Evolutionary conservation across 2,329 filamentous ascomycete genomes (phyloP).

Genomic region (Teratosphaeria pseudoeucalypti): DNA sequence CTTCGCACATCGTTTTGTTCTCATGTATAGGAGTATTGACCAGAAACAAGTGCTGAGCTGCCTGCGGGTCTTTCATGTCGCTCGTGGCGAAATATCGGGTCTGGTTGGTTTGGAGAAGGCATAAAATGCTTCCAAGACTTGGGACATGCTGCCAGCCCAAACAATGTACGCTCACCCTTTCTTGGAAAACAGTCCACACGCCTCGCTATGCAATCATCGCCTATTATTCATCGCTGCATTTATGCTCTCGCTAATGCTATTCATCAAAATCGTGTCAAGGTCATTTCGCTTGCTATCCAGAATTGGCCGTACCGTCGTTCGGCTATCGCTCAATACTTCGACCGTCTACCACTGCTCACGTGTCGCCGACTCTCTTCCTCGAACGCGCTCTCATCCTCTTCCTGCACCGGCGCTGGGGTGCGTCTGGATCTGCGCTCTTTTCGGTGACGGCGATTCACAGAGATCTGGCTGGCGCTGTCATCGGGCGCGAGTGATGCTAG

Average conservation of each 20-base stretch:
- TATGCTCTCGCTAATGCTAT: background rate
- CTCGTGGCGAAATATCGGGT: background rate
- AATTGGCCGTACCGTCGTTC: background rate
- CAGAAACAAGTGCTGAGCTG: too few species aligned
- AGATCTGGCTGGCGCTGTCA: conserved; percentile 72
- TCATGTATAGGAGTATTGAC: too few species aligned
- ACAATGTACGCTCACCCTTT: background rate
- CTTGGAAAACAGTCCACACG: background rate
- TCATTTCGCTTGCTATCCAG: background rate
- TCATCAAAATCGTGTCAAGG: background rate
- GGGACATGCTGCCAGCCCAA: background rate
- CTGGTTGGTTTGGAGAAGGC: background rate
- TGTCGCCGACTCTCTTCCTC: conserved; percentile 6
- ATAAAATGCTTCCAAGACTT: background rate
- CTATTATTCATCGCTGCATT: background rate
- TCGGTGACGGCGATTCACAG: conserved; percentile 53
- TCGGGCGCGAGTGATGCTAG: conserved; percentile 56
- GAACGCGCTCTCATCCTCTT: conserved; percentile 8
- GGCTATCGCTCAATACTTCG: conserved; percentile 7
- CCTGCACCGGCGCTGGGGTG: conserved; percentile 7
- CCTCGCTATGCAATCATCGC: background rate
- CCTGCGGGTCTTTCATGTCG: too few species aligned
- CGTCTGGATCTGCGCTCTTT: conserved; percentile 31
- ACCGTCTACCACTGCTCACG: conserved; percentile 5
- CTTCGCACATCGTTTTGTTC: too few species aligned